phyloP scores from a whole-genome alignment of 768 basidiomycete species.

The Austroboletus festivus region DNA sequence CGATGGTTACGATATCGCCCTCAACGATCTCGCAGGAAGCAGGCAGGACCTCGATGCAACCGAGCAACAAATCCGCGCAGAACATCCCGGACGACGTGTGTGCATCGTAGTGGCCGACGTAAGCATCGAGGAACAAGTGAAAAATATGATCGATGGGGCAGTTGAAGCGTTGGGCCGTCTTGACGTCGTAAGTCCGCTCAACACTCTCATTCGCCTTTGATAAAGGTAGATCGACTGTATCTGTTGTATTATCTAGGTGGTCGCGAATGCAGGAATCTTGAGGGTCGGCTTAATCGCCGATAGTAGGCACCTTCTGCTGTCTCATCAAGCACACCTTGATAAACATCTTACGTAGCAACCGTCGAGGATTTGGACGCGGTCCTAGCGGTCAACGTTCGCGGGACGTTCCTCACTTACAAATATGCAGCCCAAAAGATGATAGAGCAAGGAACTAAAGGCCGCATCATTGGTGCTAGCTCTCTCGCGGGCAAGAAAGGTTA shows the following conservation, averaged over 20 bases:
- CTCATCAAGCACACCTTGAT: no score
- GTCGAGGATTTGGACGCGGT: conserved; percentile 30
- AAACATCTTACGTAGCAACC: conserved; percentile 23
- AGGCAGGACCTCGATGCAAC: conserved; percentile 13
- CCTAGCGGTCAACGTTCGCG: conserved; percentile 38
- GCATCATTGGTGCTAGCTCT: conserved; percentile 41
- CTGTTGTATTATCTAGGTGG: conserved; percentile 7
- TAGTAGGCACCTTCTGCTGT: no score
- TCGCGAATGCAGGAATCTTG: conserved; percentile 19
- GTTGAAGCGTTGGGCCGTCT: conserved; percentile 29
- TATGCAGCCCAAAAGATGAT: conserved; percentile 44
- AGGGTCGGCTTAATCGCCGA: conserved; percentile 6
- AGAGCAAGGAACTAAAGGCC: conserved; percentile 39
- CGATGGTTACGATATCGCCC: conserved; percentile 35
- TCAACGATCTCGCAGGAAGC: conserved; percentile 33
- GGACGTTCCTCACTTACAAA: conserved; percentile 41
- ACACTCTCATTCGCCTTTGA: neutral
- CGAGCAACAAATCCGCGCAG: conserved; percentile 13
- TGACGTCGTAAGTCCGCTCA: conserved; percentile 31
- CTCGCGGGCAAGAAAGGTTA: conserved; percentile 33
- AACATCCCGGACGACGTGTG: conserved; percentile 8
- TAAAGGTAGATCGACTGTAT: no score
- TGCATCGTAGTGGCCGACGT: conserved; percentile 23
- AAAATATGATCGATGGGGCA: conserved; percentile 26
- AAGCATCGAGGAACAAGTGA: conserved; percentile 29